Conservation (phyloP, 2,329 filamentous ascomycete genomes). For the Aspergillus ochraceoroseus region DNA sequence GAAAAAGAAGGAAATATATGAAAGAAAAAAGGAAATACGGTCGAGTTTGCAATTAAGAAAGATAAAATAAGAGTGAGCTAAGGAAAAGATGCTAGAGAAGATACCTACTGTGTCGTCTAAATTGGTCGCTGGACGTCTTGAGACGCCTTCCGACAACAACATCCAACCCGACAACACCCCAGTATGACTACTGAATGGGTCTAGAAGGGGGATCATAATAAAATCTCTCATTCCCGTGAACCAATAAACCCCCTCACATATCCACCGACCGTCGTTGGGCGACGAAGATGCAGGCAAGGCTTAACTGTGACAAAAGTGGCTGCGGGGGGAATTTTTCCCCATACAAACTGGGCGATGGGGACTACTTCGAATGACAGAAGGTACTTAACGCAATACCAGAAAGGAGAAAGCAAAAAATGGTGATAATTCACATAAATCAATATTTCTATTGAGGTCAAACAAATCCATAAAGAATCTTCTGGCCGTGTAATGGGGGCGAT, state of each 20-base stretch:
- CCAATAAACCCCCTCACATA: slow-evolving; percentile 9
- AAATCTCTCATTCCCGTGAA: too few relatives aligned
- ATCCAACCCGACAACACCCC: background rate
- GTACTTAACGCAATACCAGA: too few relatives aligned
- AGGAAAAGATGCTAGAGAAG: background rate
- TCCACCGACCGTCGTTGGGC: slow-evolving; percentile 6
- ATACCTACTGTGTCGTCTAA: background rate
- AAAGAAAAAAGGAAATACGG: background rate
- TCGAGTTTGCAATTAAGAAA: background rate
- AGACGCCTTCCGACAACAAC: slow-evolving; percentile 14
- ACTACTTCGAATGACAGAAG: too few relatives aligned
- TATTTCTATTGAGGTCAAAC: too few relatives aligned
- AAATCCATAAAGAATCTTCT: too few relatives aligned
- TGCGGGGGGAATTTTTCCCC: slow-evolving; percentile 15
- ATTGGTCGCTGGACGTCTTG: background rate
- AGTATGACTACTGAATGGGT: too few relatives aligned
- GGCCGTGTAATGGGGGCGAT: too few relatives aligned
- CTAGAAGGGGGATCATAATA: too few relatives aligned
- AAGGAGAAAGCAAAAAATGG: too few relatives aligned
- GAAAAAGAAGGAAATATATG: too few relatives aligned
- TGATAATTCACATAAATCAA: too few relatives aligned
- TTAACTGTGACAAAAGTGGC: slow-evolving; percentile 15
- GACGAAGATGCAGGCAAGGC: slow-evolving; percentile 8
- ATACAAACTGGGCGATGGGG: slow-evolving; percentile 23
- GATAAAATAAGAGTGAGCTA: background rate